Percentiles rank a stretch among this genome's conserved stretches.
Evolutionary conservation across 2,329 filamentous ascomycete species (phyloP).

Genomic region (Xylariales sp.): DNA sequence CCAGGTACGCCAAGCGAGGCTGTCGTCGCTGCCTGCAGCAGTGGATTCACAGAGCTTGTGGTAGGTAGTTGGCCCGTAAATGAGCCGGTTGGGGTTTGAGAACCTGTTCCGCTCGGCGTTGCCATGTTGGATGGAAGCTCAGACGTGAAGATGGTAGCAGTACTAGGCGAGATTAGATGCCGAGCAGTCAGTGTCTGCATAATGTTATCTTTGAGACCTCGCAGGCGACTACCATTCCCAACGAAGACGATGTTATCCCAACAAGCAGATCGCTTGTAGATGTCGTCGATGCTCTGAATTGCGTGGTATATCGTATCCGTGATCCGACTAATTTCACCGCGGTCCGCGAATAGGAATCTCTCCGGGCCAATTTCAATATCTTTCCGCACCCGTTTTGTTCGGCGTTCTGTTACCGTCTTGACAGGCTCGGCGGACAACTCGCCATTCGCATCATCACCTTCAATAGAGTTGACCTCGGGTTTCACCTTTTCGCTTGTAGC

Average conservation of each 20-base stretch:
- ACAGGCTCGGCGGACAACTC: constrained; percentile 48
- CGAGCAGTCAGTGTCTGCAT: constrained; percentile 81
- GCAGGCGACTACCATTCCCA: constrained; percentile 80
- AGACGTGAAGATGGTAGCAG: constrained; percentile 95
- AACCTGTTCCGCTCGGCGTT: constrained; percentile 88
- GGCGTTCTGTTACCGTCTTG: constrained; percentile 52
- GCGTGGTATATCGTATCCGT: constrained; percentile 85
- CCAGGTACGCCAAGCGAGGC: constrained; percentile 62
- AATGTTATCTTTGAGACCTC: constrained; percentile 90
- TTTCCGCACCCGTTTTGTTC: constrained; percentile 68
- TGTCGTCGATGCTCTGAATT: constrained; percentile 84
- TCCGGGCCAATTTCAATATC: constrained; percentile 83
- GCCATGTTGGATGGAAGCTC: constrained; percentile 94
- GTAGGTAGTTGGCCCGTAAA: constrained; percentile 66
- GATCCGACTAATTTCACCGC: constrained; percentile 83
- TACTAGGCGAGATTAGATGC: constrained; percentile 90
- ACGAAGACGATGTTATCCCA: constrained; percentile 95
- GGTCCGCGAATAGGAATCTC: constrained; percentile 76
- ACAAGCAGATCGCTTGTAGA: constrained; percentile 83
- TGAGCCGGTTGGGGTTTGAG: constrained; percentile 84
- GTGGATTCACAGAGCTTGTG: constrained; percentile 77
- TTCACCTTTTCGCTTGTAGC: constrained; percentile 40
- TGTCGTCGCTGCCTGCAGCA: constrained; percentile 90
- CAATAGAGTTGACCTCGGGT: constrained; percentile 34
- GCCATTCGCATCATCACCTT: constrained; percentile 35